These are phyloP conservation scores for Tagetes patula DNA, from an alignment of 129 eudicot species.

Conservation along the genomic window DNA sequence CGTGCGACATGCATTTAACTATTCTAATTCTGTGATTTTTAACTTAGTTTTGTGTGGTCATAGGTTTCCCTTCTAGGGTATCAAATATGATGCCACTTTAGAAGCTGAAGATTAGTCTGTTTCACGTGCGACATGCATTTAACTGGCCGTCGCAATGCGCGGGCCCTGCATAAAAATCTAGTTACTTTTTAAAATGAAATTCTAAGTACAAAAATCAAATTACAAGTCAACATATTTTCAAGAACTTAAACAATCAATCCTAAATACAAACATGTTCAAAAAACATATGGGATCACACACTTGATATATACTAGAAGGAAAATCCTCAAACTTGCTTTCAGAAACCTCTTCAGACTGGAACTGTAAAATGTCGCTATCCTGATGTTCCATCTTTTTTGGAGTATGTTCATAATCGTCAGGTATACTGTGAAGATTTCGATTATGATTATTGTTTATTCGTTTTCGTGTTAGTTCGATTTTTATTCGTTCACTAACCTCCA, in stretches of 20 bases:
- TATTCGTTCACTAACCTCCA: not conserved
- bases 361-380: slow-evolving; percentile 62
- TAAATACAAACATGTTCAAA: slow-evolving; percentile 20
- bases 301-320: slow-evolving; percentile 27
- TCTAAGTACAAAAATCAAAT: not conserved
- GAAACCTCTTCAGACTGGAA: slow-evolving; percentile 47
- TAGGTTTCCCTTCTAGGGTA: too few species aligned
- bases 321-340: slow-evolving; percentile 81
- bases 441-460: not conserved
- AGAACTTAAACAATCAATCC: not conserved
- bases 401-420: slow-evolving; percentile 93
- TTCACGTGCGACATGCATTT: too few species aligned
- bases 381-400: slow-evolving; percentile 82
- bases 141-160: not conserved
- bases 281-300: slow-evolving; percentile 39
- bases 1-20: too few species aligned
- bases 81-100: too few species aligned
- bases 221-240: not conserved
- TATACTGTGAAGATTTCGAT: slow-evolving; percentile 23
- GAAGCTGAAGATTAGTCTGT: too few species aligned
- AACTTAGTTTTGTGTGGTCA: too few species aligned
- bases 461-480: not conserved
- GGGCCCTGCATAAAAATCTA: too few species aligned
- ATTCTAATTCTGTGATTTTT: too few species aligned
- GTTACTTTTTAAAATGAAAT: not conserved